Base-by-base conservation (phyloP, 2,329 filamentous ascomycete genomes). In the Fusarium fujikuroi region DNA sequence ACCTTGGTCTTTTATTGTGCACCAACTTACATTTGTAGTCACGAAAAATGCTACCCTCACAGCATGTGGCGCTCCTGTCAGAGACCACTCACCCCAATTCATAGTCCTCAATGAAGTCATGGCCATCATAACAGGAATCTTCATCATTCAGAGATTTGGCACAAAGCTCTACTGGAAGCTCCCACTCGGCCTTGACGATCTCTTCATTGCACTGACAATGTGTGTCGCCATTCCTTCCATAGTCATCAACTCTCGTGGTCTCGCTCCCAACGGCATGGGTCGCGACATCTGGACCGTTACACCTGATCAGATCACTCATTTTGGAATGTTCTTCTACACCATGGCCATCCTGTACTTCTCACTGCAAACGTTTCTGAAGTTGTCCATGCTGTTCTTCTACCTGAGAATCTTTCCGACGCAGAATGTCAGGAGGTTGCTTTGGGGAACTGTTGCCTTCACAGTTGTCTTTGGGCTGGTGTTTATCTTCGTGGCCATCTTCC, bases 341-440 rank as follows among this genome's bases (percentile, higher is more conserved):
- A 80, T 82, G 73, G 83, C 84, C 34, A 69, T 81, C 11, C 57
- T 87, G 28, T 88, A 89, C 76, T 87, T 88, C 73, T 59, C 79
- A 7, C 79, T 85, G 21, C 77, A 87, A 18, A 79, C 84, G 4
- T 78, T 87, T 32, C 81, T 87, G 21, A 88, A 89, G 70, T 77
- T 87, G 9, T 84, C 87, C 1, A 80, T 90, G 30, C 79, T 90
- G 2, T 82, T 87, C 74, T 89, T 90, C 77, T 90, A 89, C 73
- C 79, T 88, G 9, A 84, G 86, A 59, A 86, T 90, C 62, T 90
- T 90, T 69, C 86, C 86, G 0, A 75, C 78, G 0, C 66, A 59
- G 0, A 63, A 53, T 7, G 82, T 88, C 15, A 81, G 82, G 19
- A 79, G 78, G 10, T 52, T 86, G 18, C 79, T 88, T 10, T 84